Conservation (phyloP, 2,329 filamentous ascomycete species). For the Claviceps digitariae region DNA sequence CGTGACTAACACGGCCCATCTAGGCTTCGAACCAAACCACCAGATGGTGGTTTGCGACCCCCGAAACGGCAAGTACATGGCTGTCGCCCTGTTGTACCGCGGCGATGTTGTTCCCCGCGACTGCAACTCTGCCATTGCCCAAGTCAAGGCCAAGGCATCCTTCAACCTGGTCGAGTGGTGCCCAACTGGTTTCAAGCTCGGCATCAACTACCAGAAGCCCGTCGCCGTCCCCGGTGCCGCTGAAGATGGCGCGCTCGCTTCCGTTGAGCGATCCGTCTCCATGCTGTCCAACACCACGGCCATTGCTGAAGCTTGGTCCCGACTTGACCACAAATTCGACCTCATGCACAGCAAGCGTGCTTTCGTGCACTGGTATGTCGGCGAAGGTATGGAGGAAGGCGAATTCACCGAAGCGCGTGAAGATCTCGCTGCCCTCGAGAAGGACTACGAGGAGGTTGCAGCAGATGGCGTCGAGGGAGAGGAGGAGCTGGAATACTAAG, state of each 20-base stretch:
- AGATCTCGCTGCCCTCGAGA: constrained; percentile 73
- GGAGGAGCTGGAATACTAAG: constrained; percentile 66
- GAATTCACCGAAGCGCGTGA: constrained; percentile 81
- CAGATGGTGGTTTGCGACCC: constrained; percentile 67
- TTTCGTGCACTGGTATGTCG: constrained; percentile 70
- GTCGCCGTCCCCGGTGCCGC: constrained; percentile 41
- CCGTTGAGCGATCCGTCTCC: constrained; percentile 49
- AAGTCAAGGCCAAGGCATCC: constrained; percentile 56
- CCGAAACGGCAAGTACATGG: constrained; percentile 66
- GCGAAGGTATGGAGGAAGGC: constrained; percentile 85
- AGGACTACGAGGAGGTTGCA: constrained; percentile 77
- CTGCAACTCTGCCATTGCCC: constrained; percentile 52
- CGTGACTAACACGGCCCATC: constrained; percentile 11
- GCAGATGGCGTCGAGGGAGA: constrained; percentile 54
- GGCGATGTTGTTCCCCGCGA: constrained; percentile 59
- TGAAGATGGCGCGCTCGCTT: constrained; percentile 44
- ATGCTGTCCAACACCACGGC: constrained; percentile 67
- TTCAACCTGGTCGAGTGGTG: constrained; percentile 68
- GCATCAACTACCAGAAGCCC: constrained; percentile 62
- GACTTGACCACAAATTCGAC: constrained; percentile 62
- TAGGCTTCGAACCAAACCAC: constrained; percentile 66
- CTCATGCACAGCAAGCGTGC: constrained; percentile 69
- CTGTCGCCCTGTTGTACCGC: constrained; percentile 57
- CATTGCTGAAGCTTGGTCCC: constrained; percentile 60
- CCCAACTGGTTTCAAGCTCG: constrained; percentile 63